Evolutionary conservation across 768 basidiomycete species (phyloP).

Genomic region (Pholiota microspora): DNA sequence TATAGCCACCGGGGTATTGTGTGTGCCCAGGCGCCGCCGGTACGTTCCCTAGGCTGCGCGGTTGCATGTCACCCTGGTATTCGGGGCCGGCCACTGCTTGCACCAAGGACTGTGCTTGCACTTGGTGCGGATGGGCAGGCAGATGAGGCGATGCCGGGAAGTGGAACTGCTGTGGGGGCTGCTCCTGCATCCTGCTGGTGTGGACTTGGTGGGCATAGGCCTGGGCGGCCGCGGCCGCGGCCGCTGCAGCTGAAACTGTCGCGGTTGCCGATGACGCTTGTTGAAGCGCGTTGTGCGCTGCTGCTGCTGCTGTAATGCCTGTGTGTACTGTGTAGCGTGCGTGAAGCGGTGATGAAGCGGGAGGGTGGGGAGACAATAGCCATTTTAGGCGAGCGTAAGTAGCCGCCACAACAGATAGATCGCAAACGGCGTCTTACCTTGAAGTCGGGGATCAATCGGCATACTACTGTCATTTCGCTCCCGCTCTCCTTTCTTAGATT

Average conservation of each 20-base stretch:
- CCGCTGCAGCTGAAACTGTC: not conserved
- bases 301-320: not conserved
- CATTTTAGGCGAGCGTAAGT: not conserved
- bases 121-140: constrained; percentile 29
- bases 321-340: not conserved
- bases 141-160: constrained; percentile 41
- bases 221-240: constrained; percentile 20
- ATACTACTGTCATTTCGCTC: constrained; percentile 39
- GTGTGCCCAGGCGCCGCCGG: constrained; percentile 8
- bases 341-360: not conserved
- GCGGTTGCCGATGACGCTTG: not conserved
- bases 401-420: not conserved
- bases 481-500: constrained; percentile 42
- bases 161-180: constrained; percentile 26
- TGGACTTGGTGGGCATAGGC: constrained; percentile 34
- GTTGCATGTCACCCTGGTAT: constrained; percentile 19
- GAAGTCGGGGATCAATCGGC: constrained; percentile 55
- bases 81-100: constrained; percentile 12
- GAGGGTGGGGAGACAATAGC: not conserved
- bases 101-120: not conserved
- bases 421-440: constrained; percentile 38
- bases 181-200: constrained; percentile 27
- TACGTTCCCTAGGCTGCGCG: constrained; percentile 10
- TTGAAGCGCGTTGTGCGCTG: not conserved
- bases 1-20: constrained; percentile 30